Conservation (phyloP, 257 asterid genomes). For the Solanum rostratum region DNA sequence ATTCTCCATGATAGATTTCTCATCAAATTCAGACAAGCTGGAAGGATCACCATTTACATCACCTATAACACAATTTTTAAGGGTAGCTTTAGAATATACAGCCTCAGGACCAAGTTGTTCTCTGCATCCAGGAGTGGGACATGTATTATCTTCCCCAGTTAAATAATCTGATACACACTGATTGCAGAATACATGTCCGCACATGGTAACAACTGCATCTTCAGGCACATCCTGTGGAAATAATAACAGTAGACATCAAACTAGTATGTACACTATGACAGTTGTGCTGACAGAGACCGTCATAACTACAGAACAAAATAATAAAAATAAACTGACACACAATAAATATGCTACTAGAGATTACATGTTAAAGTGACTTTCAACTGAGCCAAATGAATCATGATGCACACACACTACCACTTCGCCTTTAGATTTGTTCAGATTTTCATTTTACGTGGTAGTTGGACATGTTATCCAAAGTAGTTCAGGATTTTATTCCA, state of each 20-base stretch:
- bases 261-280: neutral
- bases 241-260: neutral
- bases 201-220: slow-evolving; percentile 89
- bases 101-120: slow-evolving; percentile 82
- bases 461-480: neutral
- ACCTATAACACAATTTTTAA: slow-evolving; percentile 46
- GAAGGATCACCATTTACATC: slow-evolving; percentile 33
- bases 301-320: neutral
- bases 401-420: neutral
- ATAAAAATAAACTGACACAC: neutral
- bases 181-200: slow-evolving; percentile 93
- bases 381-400: neutral
- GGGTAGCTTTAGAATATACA: slow-evolving; percentile 55
- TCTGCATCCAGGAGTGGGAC: slow-evolving; percentile 81
- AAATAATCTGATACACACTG: slow-evolving; percentile 77
- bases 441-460: neutral
- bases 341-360: neutral
- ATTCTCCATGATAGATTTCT: slow-evolving; percentile 34
- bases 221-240: slow-evolving; percentile 85
- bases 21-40: slow-evolving; percentile 23
- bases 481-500: neutral
- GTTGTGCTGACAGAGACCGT: neutral
- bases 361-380: neutral
- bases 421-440: neutral
- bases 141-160: slow-evolving; percentile 79